These are phyloP conservation scores for Populus pruinosa DNA, from an alignment of 345 rosid species.

Conservation along the genomic window DNA sequence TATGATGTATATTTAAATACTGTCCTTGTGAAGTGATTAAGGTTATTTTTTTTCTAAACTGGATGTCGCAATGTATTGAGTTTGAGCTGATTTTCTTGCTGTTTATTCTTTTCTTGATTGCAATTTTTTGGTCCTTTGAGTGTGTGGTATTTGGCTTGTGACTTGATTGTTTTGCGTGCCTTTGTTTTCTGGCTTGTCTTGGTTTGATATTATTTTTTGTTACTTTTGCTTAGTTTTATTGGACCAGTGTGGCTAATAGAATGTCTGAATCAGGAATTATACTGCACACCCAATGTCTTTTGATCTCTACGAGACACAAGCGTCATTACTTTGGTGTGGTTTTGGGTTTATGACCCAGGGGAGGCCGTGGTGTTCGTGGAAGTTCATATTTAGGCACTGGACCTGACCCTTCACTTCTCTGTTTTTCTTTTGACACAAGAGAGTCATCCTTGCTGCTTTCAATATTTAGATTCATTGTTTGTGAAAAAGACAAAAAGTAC, in stretches of 20 bases:
- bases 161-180: not conserved
- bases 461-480: not conserved
- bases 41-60: not conserved
- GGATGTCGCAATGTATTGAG: not conserved
- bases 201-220: not conserved
- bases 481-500: not conserved
- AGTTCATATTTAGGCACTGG: conserved; percentile 59
- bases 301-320: conserved; percentile 28
- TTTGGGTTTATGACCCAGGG: conserved; percentile 72
- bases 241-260: conserved; percentile 15
- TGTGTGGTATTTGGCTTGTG: not conserved
- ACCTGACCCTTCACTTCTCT: conserved; percentile 40
- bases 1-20: too few species aligned
- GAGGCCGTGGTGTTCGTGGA: conserved; percentile 61
- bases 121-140: not conserved
- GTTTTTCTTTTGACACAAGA: not conserved
- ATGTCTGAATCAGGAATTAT: conserved; percentile 30
- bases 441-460: not conserved
- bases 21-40: not conserved
- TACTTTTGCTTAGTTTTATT: not conserved
- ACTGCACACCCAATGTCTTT: conserved; percentile 45
- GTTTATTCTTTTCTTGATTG: too few species aligned
- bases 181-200: not conserved
- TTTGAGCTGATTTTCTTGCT: not conserved
- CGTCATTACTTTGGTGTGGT: conserved; percentile 42